phyloP scores from a whole-genome alignment of 768 basidiomycete species.

The Mycena metata region DNA sequence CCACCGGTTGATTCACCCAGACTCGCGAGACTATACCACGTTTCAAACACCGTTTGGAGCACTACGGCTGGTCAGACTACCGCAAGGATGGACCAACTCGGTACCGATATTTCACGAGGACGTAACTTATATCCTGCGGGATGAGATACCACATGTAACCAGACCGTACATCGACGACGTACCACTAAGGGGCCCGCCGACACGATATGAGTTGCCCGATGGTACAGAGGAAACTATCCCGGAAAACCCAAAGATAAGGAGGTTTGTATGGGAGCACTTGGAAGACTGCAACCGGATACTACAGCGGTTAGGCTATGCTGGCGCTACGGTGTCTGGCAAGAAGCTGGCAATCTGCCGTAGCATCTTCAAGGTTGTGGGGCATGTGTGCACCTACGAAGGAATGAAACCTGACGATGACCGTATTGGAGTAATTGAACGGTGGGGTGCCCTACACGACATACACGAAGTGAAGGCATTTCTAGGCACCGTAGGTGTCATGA shows the following conservation, averaged over 20 bases:
- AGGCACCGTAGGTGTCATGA: background rate
- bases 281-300: background rate
- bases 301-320: background rate
- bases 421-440: background rate
- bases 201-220: background rate
- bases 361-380: constrained; percentile 13
- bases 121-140: constrained; percentile 2
- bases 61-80: constrained; percentile 37
- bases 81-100: constrained; percentile 47
- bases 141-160: constrained; percentile 18
- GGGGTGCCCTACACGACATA: background rate
- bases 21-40: constrained; percentile 47
- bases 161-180: constrained; percentile 33
- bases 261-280: background rate
- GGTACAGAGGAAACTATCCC: background rate
- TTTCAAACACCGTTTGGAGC: constrained; percentile 47
- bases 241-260: background rate
- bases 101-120: constrained; percentile 4
- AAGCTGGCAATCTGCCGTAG: too few species aligned
- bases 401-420: constrained; percentile 17
- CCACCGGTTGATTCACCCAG: constrained; percentile 40
- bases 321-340: background rate
- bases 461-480: background rate
- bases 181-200: background rate
- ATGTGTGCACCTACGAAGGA: constrained; percentile 14